Evolutionary conservation across 768 basidiomycete species (phyloP), one percentile per base, ranked within the genome.

Genomic region (Butyriboletus loyo): DNA sequence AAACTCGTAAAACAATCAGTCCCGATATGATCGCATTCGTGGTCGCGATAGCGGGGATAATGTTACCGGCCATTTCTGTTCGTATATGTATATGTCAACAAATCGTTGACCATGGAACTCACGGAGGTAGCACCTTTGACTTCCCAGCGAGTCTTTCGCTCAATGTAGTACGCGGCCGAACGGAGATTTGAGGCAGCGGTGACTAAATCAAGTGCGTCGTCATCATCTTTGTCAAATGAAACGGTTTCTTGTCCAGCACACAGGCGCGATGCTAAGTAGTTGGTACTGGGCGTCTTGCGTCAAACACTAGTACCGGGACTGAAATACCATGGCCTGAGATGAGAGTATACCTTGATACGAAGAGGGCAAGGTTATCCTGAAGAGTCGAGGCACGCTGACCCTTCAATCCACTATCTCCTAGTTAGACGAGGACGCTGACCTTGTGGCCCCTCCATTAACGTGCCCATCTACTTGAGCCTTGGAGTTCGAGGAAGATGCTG

Each of bases 41-140:
- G 4, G 97, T 99, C 5, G 97, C 97, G 62, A 99, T 98, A 1
- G 97, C 97, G 7, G 97, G 97, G 57, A 98, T 99, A 63, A 99
- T 98, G 71, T 99, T 99, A 10, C 97, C 97, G 0, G 97, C 97
- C 92, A 98, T 98, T 72, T 98, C 95, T 96, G 68, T 21, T 22
- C 4, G n/a, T n/a, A n/a, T n/a, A n/a, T n/a, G 17, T 17, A 14
- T 5, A 17, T 15, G 7, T 54, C 32, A 49, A 44, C 17, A 17
- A n/a, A 5, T 34, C 4, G 17, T 27, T 14, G 32, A 27, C n/a
- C 28, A 35, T 19, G 24, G 5, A 3, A 2, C 9, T 35, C 3
- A 1, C n/a, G 19, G 14, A 34, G 37, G 32, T 42, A 70, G 38
- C 47, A 91, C 94, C 93, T 82, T 99, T 99, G 45, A 99, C 86